Conservation (phyloP, 805 yeast genomes). For the Jamesozyma gamospora region DNA sequence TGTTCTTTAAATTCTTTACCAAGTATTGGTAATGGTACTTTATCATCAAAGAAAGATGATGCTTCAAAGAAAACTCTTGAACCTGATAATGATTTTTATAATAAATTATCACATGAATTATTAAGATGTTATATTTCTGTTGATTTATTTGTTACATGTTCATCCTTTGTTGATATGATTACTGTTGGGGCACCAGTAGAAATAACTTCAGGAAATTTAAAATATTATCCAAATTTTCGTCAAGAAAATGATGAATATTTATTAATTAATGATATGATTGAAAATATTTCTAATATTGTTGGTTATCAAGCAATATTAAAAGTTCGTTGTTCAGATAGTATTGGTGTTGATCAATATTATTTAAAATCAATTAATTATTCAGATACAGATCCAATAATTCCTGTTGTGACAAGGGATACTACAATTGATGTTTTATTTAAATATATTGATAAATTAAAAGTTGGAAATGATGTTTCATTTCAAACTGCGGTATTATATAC, state of each 20-base stretch:
- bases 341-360: conserved; percentile 69
- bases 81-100: conserved; percentile 54
- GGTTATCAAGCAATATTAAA: conserved; percentile 81
- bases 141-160: conserved; percentile 63
- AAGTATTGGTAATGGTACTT: conserved; percentile 68
- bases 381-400: conserved; percentile 56
- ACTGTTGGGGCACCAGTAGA: conserved; percentile 56
- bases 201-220: conserved; percentile 62
- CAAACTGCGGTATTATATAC: conserved; percentile 88
- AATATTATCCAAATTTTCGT: conserved; percentile 57
- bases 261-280: conserved; percentile 50
- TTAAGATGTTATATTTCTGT: conserved; percentile 55
- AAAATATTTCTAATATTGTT: conserved; percentile 37
- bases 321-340: conserved; percentile 78
- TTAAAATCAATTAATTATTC: conserved; percentile 42
- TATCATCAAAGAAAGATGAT: conserved; percentile 34
- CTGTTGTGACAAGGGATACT: conserved; percentile 52
- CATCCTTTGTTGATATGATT: conserved; percentile 58
- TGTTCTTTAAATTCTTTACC: conserved; percentile 63
- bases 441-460: conserved; percentile 60
- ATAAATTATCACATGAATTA: conserved; percentile 46
- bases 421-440: conserved; percentile 60
- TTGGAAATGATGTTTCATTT: conserved; percentile 72
- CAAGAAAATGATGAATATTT: conserved; percentile 60
- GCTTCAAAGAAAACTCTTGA: conserved; percentile 44